Percentiles rank a stretch among this genome's conserved stretches.
Evolutionary conservation across 192 early-diverging fungal genomes (phyloP).

Genomic region (Backusella westeae): DNA sequence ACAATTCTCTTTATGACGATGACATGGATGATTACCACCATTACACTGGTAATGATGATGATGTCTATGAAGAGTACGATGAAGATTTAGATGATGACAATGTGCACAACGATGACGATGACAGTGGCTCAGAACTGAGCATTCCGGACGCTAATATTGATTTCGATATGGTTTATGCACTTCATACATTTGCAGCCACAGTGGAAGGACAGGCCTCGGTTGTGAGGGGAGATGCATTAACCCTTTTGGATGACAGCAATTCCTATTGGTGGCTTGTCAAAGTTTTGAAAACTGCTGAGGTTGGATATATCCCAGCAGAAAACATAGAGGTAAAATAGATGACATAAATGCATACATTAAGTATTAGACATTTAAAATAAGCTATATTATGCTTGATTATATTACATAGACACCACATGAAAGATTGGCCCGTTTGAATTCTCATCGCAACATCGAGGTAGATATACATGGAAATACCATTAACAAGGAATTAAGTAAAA

Average conservation of each 20-base stretch:
- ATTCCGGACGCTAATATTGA: conserved; percentile 69
- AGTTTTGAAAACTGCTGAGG: conserved; percentile 64
- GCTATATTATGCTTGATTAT: neutral
- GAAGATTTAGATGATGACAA: conserved; percentile 36
- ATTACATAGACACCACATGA: conserved; percentile 68
- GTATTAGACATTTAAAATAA: neutral
- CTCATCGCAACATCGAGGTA: conserved; percentile 66
- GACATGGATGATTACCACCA: conserved; percentile 24
- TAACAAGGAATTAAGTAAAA: neutral
- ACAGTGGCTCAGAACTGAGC: conserved; percentile 39
- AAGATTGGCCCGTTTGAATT: conserved; percentile 75
- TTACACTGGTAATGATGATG: conserved; percentile 36
- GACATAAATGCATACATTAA: neutral
- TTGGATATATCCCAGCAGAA: conserved; percentile 89
- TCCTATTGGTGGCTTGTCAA: conserved; percentile 82
- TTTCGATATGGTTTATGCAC: conserved; percentile 76
- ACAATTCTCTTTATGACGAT: conserved; percentile 23
- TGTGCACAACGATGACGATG: conserved; percentile 32
- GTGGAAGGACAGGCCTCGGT: conserved; percentile 86
- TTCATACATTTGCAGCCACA: conserved; percentile 82
- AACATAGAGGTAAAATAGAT: conserved; percentile 67
- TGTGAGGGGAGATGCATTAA: conserved; percentile 72
- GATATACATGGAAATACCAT: neutral
- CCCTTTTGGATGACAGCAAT: conserved; percentile 80
- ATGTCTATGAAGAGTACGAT: conserved; percentile 35